Conservation (phyloP, 768 basidiomycete species). For the Leccinum broughii region DNA sequence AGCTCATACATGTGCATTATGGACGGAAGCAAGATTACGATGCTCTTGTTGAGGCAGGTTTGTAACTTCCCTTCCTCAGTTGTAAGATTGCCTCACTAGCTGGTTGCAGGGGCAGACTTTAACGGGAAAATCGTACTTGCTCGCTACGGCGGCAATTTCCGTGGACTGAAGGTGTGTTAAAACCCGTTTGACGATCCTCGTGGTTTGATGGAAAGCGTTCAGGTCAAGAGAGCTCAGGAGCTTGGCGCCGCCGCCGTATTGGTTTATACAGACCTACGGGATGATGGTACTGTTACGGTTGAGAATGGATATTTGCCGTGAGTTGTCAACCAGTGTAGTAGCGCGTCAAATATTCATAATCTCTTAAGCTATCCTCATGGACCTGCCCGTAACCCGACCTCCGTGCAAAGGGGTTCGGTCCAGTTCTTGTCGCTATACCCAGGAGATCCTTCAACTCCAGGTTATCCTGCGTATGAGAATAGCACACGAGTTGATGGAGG, state of each 20-base stretch:
- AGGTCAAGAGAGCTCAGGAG: constrained; percentile 87
- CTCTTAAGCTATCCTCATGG: constrained; percentile 56
- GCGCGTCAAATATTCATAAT: not conserved
- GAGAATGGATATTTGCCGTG: constrained; percentile 75
- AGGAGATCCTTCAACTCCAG: constrained; percentile 86
- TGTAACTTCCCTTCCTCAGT: not conserved
- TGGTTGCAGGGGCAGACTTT: constrained; percentile 55
- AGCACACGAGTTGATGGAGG: constrained; percentile 59
- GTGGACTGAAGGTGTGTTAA: constrained; percentile 80
- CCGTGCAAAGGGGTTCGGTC: constrained; percentile 86
- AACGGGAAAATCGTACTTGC: constrained; percentile 77
- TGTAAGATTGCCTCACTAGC: no score
- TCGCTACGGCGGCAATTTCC: constrained; percentile 76
- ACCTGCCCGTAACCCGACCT: constrained; percentile 82
- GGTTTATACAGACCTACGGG: constrained; percentile 85
- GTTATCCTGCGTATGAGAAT: constrained; percentile 83
- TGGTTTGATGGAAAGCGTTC: constrained; percentile 25
- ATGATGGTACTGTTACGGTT: constrained; percentile 80
- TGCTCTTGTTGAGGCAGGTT: constrained; percentile 51
- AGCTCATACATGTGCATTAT: constrained; percentile 57
- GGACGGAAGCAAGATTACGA: constrained; percentile 67
- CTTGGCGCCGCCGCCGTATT: constrained; percentile 80
- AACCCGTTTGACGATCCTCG: constrained; percentile 6
- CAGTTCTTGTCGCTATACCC: constrained; percentile 68
- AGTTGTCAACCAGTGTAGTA: constrained; percentile 1